A percentile compares a stretch with the other conserved stretches of the same genome.
Evolutionary conservation across 2,329 filamentous ascomycete species (phyloP).

Genomic region (Apiospora hydei): DNA sequence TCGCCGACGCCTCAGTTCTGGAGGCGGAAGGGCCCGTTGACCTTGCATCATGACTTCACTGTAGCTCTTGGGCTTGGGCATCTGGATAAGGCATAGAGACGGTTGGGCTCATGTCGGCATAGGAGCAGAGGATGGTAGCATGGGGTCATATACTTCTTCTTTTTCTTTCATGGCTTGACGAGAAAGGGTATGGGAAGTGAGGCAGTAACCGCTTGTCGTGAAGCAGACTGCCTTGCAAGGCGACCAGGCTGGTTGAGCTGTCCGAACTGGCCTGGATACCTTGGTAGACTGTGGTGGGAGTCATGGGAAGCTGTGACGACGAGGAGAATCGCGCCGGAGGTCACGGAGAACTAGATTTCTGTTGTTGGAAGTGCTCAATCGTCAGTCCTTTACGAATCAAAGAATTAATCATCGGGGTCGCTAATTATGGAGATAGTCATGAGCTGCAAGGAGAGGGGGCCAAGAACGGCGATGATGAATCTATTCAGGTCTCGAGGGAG

Average conservation of each 20-base stretch:
- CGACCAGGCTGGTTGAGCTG: background rate
- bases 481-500: no score
- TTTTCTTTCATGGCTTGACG: no score
- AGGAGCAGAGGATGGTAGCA: no score
- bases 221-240: background rate
- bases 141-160: background rate
- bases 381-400: background rate
- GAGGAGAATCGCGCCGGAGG: background rate
- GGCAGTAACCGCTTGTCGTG: background rate
- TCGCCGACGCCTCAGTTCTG: no score
- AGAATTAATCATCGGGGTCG: background rate
- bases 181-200: background rate
- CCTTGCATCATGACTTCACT: no score
- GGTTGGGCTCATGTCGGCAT: background rate
- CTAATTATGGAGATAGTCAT: no score
- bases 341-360: background rate
- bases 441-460: no score
- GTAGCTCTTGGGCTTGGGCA: no score
- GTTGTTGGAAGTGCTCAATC: background rate
- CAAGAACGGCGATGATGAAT: no score
- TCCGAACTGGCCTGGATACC: background rate
- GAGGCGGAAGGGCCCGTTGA: no score
- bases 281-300: constrained; percentile 2
- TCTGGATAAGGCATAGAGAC: background rate
- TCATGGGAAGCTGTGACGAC: background rate